Evolutionary conservation across 345 rosid species (phyloP), one percentile per base, ranked within the genome.

Genomic region (Salix caprea): DNA sequence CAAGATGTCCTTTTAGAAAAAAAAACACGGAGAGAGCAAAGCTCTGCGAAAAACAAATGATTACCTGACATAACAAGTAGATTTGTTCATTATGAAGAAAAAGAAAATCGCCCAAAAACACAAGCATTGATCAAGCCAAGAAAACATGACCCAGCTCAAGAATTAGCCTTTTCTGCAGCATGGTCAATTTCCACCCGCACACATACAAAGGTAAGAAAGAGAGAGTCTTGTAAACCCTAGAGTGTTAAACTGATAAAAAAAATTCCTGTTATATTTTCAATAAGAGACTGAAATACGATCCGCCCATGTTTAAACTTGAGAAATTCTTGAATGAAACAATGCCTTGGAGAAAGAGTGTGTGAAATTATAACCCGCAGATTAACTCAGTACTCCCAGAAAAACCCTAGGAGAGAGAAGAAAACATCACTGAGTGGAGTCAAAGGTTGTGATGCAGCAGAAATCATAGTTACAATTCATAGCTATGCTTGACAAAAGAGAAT

Each of bases 361-460:
- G 1, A 14, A 30, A 6, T 28, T 6, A 21, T 32, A 26, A 10
- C n/a, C 60, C 19, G 46, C 48, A 21, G 18, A 71, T 52, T 54
- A 24, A 6, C 13, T 4, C 10, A 34, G 6, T 28, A 69, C 34
- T 24, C 18, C 42, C 2, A 28, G 75, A 56, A 15, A 75, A 76
- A 76, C 58, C 73, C 78, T 68, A 75, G 26, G 65, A 74, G 46
- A 39, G 72, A 28, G 26, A 64, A 32, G 21, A 12, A 28, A 16
- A 48, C 54, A 48, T 48, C 6, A 48, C 7, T 16, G 54, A 48
- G 54, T 48, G 54, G 54, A 48, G 19, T 18, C 18, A 48, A 48
- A 4, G 54, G 21, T 26, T 70, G n/a, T 15, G 32, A 1, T 52
- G 72, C 67, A 52, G 73, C n/a, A n/a, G n/a, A n/a, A n/a, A n/a